phyloP scores from a whole-genome alignment of 2,329 filamentous ascomycete species.

The Aspergillus japonicus region DNA sequence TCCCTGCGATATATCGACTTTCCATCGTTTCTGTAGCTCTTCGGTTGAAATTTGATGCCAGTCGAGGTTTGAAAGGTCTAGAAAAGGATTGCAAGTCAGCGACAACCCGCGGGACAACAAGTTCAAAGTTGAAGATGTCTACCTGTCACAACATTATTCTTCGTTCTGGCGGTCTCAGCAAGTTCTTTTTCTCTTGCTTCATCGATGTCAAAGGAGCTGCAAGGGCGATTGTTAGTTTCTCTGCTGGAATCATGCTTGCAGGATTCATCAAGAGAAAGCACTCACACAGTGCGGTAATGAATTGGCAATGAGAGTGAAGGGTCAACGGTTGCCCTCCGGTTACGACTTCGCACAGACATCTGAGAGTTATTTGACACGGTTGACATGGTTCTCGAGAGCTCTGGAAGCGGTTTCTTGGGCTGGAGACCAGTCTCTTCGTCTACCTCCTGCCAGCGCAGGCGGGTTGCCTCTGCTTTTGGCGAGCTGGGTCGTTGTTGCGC shows the following conservation, averaged over 20 bases:
- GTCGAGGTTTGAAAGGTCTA: conserved; percentile 57
- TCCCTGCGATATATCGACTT: conserved; percentile 56
- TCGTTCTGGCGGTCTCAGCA: conserved; percentile 43
- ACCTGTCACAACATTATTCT: conserved; percentile 49
- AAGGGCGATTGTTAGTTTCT: too few relatives aligned
- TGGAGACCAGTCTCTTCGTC: conserved; percentile 16
- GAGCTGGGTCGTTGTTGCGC: background rate
- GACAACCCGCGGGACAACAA: background rate
- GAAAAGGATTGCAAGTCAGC: background rate
- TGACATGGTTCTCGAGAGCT: conserved; percentile 9
- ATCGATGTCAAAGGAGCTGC: conserved; percentile 56
- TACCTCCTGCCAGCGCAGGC: conserved; percentile 14
- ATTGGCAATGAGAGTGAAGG: conserved; percentile 29
- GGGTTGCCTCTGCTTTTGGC: conserved; percentile 1
- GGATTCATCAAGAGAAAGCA: background rate
- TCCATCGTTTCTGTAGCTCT: conserved; percentile 61
- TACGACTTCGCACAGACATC: conserved; percentile 15
- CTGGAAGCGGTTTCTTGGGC: background rate
- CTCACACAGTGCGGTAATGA: conserved; percentile 33
- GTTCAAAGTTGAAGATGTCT: conserved; percentile 4
- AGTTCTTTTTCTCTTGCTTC: conserved; percentile 52
- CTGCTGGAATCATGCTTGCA: too few relatives aligned
- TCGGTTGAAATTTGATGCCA: conserved; percentile 64
- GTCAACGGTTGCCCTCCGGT: conserved; percentile 20
- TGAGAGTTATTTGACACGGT: conserved; percentile 9